These are phyloP conservation scores for Agarophyton chilense DNA, from an alignment of 23 red algal species.

Conservation along the genomic window DNA sequence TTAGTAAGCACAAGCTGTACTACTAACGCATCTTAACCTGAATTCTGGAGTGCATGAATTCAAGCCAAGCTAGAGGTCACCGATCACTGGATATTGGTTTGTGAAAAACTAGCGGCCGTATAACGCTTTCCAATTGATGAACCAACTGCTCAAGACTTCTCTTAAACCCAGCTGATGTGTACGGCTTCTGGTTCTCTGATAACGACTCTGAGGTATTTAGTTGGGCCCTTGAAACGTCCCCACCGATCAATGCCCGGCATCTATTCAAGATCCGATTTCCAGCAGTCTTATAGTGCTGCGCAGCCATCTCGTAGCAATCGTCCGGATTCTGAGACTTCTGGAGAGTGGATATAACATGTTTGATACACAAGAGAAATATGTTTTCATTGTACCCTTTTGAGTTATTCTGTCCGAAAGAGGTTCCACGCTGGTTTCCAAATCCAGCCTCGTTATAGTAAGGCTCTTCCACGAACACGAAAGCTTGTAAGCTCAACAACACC, in stretches of 20 bases:
- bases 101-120: not conserved
- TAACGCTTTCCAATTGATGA: constrained; percentile 13
- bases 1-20: not conserved
- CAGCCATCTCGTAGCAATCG: constrained; percentile 50
- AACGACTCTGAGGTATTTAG: not conserved
- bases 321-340: constrained; percentile 1
- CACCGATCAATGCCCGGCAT: constrained; percentile 22
- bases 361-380: constrained; percentile 63
- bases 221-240: not conserved
- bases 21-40: not conserved
- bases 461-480: constrained; percentile 75
- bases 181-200: constrained; percentile 13
- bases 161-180: constrained; percentile 57
- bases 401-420: constrained; percentile 54
- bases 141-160: constrained; percentile 19
- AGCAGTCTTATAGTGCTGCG: constrained; percentile 18
- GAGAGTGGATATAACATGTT: constrained; percentile 50
- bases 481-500: constrained; percentile 75
- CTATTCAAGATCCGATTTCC: constrained; percentile 21
- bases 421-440: constrained; percentile 57
- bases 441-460: constrained; percentile 87
- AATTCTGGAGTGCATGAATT: not conserved
- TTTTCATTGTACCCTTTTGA: constrained; percentile 79
- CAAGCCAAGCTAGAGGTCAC: not conserved
- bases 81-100: not conserved